phyloP scores from a whole-genome alignment of 2,329 filamentous ascomycete species.

The Aschersonia sp. region DNA sequence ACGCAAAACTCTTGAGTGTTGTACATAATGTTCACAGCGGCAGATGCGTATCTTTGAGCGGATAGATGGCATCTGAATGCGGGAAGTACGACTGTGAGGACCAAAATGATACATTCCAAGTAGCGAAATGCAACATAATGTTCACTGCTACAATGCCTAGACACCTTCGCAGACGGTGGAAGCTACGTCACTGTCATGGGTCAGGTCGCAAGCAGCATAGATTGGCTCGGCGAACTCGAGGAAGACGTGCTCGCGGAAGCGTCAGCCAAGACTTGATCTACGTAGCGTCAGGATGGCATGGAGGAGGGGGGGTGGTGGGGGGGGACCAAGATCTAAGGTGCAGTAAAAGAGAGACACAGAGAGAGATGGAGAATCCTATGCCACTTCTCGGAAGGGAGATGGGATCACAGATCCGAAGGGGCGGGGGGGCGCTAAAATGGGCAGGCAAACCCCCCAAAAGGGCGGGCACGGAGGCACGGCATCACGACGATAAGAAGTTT shows the following conservation, averaged over 20 bases:
- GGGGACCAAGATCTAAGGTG: not conserved
- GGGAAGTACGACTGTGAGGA: constrained; percentile 1
- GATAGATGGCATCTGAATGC: constrained; percentile 1
- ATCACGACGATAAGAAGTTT: not conserved
- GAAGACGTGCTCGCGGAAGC: too few relatives aligned
- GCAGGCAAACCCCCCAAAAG: not conserved
- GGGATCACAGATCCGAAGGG: too few relatives aligned
- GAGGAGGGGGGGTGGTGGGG: not conserved
- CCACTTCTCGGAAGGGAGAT: not conserved
- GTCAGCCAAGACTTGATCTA: not conserved
- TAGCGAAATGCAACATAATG: constrained; percentile 2
- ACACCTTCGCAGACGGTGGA: too few relatives aligned
- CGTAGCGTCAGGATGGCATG: not conserved
- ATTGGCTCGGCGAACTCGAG: too few relatives aligned
- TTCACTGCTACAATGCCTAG: too few relatives aligned
- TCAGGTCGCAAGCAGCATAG: too few relatives aligned
- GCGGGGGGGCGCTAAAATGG: too few relatives aligned
- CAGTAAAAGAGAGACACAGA: constrained; percentile 1
- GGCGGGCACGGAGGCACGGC: not conserved
- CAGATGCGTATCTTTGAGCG: constrained; percentile 3
- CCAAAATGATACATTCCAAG: constrained; percentile 5
- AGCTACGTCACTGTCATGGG: too few relatives aligned
- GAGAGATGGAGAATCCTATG: constrained; percentile 1
- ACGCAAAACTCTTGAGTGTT: not conserved
- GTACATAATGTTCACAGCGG: constrained; percentile 5